Base-by-base conservation (phyloP, 1,139 yeast genomes). In the Yamadazyma sp. region DNA sequence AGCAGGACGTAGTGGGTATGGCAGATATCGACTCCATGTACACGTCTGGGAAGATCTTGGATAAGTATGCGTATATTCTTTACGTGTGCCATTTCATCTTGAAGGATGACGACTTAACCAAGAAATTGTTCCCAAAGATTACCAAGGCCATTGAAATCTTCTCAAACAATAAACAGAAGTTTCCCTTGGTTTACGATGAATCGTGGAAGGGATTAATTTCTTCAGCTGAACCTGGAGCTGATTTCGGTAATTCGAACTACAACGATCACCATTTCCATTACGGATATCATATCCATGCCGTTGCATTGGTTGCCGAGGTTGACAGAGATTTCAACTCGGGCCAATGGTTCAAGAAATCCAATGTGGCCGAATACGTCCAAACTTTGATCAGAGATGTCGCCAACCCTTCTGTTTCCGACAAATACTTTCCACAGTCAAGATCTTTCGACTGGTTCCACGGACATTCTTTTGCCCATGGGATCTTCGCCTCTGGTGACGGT, bases 231-330 rank as follows among this genome's bases (percentile, higher is more conserved):
- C 72, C 81, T 1, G 78, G 68, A 14, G 81, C 81, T 1, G 94
- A 85, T 64, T 85, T 81, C 56, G 94, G 94, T 39, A 85, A 85
- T 54, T 73, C 89, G 9, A 81, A 77, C 53, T 85, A 84, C 56
- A 85, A 85, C 52, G 94, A 85, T 52, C 94, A 85, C 52, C 92
- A 85, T 59, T 85, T 85, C 68, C 92, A 85, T 61, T 85, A 83
- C 54, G 87, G 88, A 1, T 85, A 85, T 50, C 88, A 82, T 53
- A 73, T 85, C 31, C 84, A 83, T 54, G 86, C 92, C 0, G 80
- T 84, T 37, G 86, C 91, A 0, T 61, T 85, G 14, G 62, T 81
- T 9, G 82, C 79, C 1, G 59, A 73, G 40, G 77, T 81, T 18
- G 92, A 84, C 50, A 46, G 50, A 10, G 38, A 49, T 11, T 52